phyloP scores from a whole-genome alignment of 108 stramenopile genomes.

The Aurantiochytrium sp. region DNA sequence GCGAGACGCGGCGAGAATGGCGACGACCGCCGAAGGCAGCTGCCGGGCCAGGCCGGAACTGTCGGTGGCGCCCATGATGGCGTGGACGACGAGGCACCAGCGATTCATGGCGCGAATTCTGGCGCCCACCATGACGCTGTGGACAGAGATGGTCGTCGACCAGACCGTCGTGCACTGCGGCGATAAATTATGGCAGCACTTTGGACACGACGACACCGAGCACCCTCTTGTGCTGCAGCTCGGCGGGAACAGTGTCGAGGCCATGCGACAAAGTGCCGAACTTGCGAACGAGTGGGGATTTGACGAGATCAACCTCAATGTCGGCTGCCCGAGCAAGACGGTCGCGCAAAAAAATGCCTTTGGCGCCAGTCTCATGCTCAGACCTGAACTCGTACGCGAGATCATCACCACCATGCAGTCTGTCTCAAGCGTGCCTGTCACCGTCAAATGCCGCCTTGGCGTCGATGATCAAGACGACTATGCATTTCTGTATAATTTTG shows the following conservation, averaged over 20 bases:
- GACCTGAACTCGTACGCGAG: constrained; percentile 71
- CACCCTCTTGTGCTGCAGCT: constrained; percentile 77
- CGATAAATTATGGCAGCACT: background rate
- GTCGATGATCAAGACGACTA: constrained; percentile 76
- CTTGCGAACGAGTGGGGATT: constrained; percentile 49
- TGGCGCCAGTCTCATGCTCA: constrained; percentile 94
- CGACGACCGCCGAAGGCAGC: background rate
- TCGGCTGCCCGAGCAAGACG: constrained; percentile 92
- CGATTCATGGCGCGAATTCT: constrained; percentile 74
- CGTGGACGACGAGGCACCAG: constrained; percentile 93
- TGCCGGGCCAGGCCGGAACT: constrained; percentile 21
- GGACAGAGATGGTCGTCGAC: constrained; percentile 97
- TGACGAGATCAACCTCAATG: constrained; percentile 94
- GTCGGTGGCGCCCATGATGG: constrained; percentile 96
- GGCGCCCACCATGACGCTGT: constrained; percentile 69
- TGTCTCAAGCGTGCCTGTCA: constrained; percentile 65
- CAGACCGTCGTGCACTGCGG: constrained; percentile 60
- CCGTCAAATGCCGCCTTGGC: constrained; percentile 70
- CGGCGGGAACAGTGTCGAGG: constrained; percentile 80
- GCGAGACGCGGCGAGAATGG: background rate
- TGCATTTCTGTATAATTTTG: constrained; percentile 63
- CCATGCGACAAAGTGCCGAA: constrained; percentile 60
- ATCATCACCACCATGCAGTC: constrained; percentile 62
- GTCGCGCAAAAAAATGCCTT: constrained; percentile 92
- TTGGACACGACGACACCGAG: background rate